Evolutionary conservation across 345 rosid species (phyloP).

Genomic region (thale cress (Arabidopsis thaliana)): DNA sequence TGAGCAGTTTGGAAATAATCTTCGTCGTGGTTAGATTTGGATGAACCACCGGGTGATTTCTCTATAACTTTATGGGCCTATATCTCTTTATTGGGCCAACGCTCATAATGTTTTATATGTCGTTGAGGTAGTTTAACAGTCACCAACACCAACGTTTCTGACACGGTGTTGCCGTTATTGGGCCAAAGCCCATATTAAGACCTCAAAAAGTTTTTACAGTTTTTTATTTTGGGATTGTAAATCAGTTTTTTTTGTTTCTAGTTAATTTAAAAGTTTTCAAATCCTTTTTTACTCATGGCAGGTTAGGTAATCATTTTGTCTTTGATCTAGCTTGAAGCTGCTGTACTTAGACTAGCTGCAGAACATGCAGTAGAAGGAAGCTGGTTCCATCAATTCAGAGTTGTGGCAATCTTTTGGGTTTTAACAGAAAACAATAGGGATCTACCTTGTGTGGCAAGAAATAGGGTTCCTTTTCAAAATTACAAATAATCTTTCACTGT

Average conservation of each 20-base stretch:
- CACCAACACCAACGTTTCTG: too few species aligned
- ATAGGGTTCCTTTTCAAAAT: too few species aligned
- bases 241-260: too few species aligned
- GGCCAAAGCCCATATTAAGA: too few species aligned
- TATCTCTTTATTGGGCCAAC: not conserved
- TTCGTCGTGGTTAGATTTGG: conserved; percentile 36
- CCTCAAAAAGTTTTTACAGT: too few species aligned
- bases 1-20: conserved; percentile 37
- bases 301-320: too few species aligned
- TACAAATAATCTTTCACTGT: too few species aligned
- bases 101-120: not conserved
- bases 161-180: too few species aligned
- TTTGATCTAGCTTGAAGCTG: conserved; percentile 47
- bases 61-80: conserved; percentile 9
- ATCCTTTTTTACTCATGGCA: too few species aligned
- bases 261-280: too few species aligned
- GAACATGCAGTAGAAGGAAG: conserved; percentile 58
- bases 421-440: conserved; percentile 10
- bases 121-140: not conserved
- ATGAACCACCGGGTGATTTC: conserved; percentile 30
- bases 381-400: conserved; percentile 92
- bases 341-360: conserved; percentile 83
- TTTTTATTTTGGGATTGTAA: too few species aligned
- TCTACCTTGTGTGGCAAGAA: too few species aligned
- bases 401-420: conserved; percentile 87